Conservation (phyloP, 2,329 filamentous ascomycete genomes). For the Dothideomycetes sp. region DNA sequence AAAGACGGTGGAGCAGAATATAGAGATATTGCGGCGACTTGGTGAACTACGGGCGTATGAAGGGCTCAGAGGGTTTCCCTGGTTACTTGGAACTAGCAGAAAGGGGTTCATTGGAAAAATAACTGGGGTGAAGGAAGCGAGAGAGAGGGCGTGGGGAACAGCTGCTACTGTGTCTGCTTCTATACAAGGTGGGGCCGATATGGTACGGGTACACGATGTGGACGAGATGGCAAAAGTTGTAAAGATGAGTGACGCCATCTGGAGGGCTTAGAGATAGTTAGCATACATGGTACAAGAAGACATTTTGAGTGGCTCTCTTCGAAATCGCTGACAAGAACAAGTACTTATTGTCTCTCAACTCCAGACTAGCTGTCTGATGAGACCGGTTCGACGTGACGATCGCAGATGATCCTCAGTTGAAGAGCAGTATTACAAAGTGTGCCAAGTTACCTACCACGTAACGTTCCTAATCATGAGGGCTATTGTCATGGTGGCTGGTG, state of each 20-base stretch:
- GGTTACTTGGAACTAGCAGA: slow-evolving; percentile 79
- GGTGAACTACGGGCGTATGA: slow-evolving; percentile 53
- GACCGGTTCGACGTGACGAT: too few species aligned
- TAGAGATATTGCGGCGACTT: slow-evolving; percentile 64
- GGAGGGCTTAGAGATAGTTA: slow-evolving; percentile 36
- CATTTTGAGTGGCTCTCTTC: too few species aligned
- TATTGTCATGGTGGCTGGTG: too few species aligned
- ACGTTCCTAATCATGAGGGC: too few species aligned
- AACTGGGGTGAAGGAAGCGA: slow-evolving; percentile 62
- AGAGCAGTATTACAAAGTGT: too few species aligned
- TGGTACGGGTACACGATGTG: slow-evolving; percentile 87
- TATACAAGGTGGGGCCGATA: slow-evolving; percentile 76
- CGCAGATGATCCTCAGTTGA: too few species aligned
- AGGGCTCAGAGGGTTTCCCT: slow-evolving; percentile 61
- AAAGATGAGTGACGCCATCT: slow-evolving; percentile 88
- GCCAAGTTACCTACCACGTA: too few species aligned
- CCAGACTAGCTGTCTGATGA: too few species aligned
- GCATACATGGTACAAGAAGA: too few species aligned
- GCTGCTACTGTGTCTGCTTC: slow-evolving; percentile 80
- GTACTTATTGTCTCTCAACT: too few species aligned
- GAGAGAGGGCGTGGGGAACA: slow-evolving; percentile 70
- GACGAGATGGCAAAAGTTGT: slow-evolving; percentile 74
- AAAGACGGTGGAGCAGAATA: slow-evolving; percentile 70
- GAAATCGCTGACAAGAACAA: too few species aligned
- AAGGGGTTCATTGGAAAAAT: slow-evolving; percentile 81